Conservation (phyloP, 2,329 filamentous ascomycete species). For the Pyricularia pennisetigena region DNA sequence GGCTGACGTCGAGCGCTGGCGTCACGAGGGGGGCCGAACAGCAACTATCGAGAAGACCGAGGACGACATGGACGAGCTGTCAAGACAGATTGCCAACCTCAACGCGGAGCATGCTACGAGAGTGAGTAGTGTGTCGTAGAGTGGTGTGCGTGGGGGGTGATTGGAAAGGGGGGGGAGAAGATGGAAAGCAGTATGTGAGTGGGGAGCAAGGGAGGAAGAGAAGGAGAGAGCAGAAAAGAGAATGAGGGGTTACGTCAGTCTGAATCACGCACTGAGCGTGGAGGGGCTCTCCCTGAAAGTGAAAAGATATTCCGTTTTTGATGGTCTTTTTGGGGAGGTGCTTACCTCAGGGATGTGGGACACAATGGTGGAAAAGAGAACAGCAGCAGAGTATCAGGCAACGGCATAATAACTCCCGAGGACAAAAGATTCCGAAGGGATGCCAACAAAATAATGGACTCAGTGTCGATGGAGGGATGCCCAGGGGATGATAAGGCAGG, state of each 20-base stretch:
- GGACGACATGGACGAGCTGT: slow-evolving; percentile 57
- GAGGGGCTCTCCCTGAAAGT: not conserved
- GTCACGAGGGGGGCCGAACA: slow-evolving; percentile 60
- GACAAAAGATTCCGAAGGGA: not conserved
- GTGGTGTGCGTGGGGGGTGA: not conserved
- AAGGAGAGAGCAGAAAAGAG: not conserved
- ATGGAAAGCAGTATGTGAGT: not conserved
- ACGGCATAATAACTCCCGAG: not conserved
- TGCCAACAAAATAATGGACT: not conserved
- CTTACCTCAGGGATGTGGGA: not conserved
- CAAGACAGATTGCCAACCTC: slow-evolving; percentile 46
- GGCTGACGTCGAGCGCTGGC: slow-evolving; percentile 69
- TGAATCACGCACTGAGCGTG: not conserved
- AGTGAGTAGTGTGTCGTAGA: slow-evolving; percentile 28
- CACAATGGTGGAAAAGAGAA: not conserved
- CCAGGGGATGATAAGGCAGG: not conserved
- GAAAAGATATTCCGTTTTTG: not conserved
- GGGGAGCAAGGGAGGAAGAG: not conserved
- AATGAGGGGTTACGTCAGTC: not conserved
- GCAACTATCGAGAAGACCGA: slow-evolving; percentile 66
- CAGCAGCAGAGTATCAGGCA: not conserved
- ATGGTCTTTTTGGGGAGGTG: not conserved
- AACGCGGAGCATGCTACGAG: slow-evolving; percentile 24
- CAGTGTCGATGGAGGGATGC: not conserved
- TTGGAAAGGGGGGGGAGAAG: not conserved